Conservation (phyloP, 2,329 filamentous ascomycete genomes). For the Septoria petroselini region DNA sequence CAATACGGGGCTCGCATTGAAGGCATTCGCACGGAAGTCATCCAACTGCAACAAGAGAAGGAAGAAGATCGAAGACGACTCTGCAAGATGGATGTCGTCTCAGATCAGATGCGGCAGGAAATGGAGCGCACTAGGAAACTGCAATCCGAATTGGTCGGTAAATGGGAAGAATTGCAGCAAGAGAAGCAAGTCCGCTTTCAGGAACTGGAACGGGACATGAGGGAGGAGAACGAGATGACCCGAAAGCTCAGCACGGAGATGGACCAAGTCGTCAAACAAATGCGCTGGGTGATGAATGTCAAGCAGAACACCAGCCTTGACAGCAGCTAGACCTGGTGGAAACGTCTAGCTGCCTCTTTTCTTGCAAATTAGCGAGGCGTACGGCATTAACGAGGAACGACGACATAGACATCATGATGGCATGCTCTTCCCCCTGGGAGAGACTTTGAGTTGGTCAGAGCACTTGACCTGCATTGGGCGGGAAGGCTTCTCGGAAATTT, state of each 20-base stretch:
- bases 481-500: neutral
- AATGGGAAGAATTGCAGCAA: constrained; percentile 64
- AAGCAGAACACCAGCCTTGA: constrained; percentile 45
- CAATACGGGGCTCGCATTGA: constrained; percentile 46
- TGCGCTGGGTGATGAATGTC: constrained; percentile 70
- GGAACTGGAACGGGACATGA: constrained; percentile 58
- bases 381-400: constrained; percentile 10
- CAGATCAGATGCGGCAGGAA: constrained; percentile 70
- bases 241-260: constrained; percentile 60
- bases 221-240: constrained; percentile 55
- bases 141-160: constrained; percentile 58
- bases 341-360: constrained; percentile 1
- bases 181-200: constrained; percentile 61
- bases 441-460: neutral
- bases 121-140: constrained; percentile 59
- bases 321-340: constrained; percentile 1
- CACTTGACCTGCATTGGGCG: neutral
- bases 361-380: constrained; percentile 11
- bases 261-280: constrained; percentile 58
- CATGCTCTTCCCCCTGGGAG: neutral
- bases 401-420: constrained; percentile 11
- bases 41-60: constrained; percentile 55
- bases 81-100: constrained; percentile 62
- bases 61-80: constrained; percentile 47
- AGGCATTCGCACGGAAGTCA: constrained; percentile 48